A percentile compares a stretch with the other conserved stretches of the same genome.
These are phyloP conservation scores for Pythium dissotocum DNA, from an alignment of 352 stramenopile genomes.

Conservation along the genomic window DNA sequence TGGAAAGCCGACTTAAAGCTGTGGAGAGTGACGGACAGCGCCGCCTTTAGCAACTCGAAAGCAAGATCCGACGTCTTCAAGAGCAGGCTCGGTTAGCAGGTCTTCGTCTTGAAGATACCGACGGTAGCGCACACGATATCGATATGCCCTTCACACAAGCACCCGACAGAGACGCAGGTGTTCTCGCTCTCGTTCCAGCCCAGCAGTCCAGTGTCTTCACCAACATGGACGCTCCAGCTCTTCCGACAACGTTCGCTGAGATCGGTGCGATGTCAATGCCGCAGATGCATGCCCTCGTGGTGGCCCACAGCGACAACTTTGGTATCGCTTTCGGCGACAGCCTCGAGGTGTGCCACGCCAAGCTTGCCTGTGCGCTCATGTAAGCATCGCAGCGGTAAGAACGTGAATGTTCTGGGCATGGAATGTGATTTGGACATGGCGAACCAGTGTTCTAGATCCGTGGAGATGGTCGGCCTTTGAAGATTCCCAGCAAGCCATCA, in stretches of 20 bases:
- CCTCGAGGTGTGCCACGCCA: not conserved
- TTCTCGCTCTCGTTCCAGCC: too few relatives aligned
- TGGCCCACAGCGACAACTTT: not conserved
- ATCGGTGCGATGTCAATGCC: not conserved
- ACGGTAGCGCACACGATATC: not conserved
- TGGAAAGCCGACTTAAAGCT: not conserved
- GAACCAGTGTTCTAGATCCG: not conserved
- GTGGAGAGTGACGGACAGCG: not conserved
- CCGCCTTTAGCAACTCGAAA: not conserved
- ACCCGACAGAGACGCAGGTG: too few relatives aligned
- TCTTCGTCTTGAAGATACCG: not conserved
- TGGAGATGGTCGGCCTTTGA: not conserved
- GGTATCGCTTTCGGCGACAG: not conserved
- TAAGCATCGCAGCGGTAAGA: not conserved
- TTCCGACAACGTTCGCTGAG: not conserved
- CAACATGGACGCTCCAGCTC: too few relatives aligned
- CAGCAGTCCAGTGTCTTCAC: too few relatives aligned
- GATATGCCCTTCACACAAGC: too few relatives aligned
- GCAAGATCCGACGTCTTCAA: too few relatives aligned
- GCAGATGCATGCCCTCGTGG: not conserved
- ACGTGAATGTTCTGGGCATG: too few relatives aligned
- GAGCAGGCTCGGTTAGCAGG: not conserved
- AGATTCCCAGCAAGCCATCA: too few relatives aligned
- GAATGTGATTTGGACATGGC: too few relatives aligned
- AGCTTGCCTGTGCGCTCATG: not conserved